These are phyloP conservation scores for Castanopsis chinensis DNA, from an alignment of 306 rosid genomes.

Conservation along the genomic window DNA sequence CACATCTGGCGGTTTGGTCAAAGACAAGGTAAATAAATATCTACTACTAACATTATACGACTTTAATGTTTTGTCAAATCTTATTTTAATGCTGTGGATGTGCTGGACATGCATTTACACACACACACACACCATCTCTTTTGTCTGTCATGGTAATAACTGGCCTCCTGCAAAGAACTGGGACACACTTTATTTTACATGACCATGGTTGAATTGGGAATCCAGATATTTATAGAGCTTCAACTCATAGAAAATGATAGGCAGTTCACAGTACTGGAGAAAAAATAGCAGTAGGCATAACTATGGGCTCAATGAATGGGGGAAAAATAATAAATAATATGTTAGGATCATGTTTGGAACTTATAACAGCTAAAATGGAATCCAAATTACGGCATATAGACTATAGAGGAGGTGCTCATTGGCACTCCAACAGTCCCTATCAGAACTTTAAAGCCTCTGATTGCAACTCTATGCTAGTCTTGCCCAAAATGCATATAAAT, in stretches of 20 bases:
- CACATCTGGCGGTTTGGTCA: constrained; percentile 86
- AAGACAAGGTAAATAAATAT: constrained; percentile 72
- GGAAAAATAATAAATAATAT: background rate
- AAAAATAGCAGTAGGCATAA: background rate
- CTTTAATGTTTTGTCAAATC: background rate
- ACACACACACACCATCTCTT: background rate
- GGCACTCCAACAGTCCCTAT: no score
- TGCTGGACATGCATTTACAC: constrained; percentile 1
- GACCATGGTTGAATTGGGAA: background rate
- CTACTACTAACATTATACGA: background rate
- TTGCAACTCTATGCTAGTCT: no score
- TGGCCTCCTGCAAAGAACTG: background rate
- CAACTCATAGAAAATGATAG: background rate
- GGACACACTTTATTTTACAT: background rate
- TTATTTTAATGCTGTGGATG: constrained; percentile 7
- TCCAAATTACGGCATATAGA: no score
- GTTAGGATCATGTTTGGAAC: background rate
- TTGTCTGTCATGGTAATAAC: background rate
- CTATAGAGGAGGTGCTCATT: no score
- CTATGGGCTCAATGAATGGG: background rate
- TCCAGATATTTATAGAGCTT: background rate
- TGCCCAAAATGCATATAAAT: no score
- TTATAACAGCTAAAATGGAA: no score
- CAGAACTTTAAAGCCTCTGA: no score
- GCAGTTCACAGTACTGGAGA: background rate